A percentile compares a stretch with the other conserved stretches of the same genome.
These are phyloP conservation scores for Collybia nuda DNA, from an alignment of 768 basidiomycete genomes.

Conservation along the genomic window DNA sequence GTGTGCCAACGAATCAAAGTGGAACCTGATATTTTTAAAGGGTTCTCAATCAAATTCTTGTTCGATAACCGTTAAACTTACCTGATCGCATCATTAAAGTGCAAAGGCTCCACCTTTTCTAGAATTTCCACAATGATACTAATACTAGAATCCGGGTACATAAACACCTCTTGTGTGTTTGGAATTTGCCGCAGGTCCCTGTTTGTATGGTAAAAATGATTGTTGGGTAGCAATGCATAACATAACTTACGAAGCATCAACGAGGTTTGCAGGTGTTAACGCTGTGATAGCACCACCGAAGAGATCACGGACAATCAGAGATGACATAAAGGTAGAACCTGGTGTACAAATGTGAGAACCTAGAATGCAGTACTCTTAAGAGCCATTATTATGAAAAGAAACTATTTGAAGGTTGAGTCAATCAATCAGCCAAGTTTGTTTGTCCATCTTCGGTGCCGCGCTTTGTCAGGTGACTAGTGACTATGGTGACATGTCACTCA, in stretches of 20 bases:
- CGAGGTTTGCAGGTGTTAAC: slow-evolving; percentile 49
- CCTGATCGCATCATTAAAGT: slow-evolving; percentile 68
- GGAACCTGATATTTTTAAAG: slow-evolving; percentile 58
- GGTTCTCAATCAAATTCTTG: background rate
- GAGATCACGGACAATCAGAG: slow-evolving; percentile 42
- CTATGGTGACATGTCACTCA: slow-evolving; percentile 17
- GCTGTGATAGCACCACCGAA: slow-evolving; percentile 88
- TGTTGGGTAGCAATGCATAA: background rate
- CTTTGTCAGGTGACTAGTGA: slow-evolving; percentile 21
- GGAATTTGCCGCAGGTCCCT: slow-evolving; percentile 79
- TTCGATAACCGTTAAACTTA: background rate
- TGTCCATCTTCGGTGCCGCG: no score
- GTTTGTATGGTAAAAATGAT: background rate
- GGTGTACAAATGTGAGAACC: background rate
- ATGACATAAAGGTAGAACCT: slow-evolving; percentile 10
- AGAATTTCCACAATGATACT: slow-evolving; percentile 88
- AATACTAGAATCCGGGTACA: slow-evolving; percentile 64
- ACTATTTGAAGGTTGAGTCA: no score
- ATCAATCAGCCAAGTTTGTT: no score
- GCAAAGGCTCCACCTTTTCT: slow-evolving; percentile 60
- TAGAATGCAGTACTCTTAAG: background rate
- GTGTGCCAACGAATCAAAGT: slow-evolving; percentile 87
- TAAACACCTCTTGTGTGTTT: slow-evolving; percentile 92
- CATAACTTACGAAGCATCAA: slow-evolving; percentile 82
- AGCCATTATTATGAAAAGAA: no score